Percentiles rank a stretch among this genome's conserved stretches.
These are phyloP conservation scores for Stentor coeruleus DNA, from an alignment of 73 alveolate genomes.

Conservation along the genomic window DNA sequence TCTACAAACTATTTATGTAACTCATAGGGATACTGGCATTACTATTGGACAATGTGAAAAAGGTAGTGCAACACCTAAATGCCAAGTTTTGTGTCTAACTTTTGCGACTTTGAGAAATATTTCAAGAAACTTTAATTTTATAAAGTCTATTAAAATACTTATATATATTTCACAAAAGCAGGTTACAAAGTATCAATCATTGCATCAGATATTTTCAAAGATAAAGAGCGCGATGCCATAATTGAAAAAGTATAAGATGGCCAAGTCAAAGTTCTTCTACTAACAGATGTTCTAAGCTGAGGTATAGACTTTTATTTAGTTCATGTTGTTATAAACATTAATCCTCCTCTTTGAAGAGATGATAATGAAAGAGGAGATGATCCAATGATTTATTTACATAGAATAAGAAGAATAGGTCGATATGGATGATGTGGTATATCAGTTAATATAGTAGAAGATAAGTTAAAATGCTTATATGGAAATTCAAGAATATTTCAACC, in stretches of 20 bases:
- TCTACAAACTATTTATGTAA: slow-evolving; percentile 51
- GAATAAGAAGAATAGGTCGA: slow-evolving; percentile 57
- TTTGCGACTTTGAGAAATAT: neutral
- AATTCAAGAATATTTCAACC: neutral
- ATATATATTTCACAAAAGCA: slow-evolving; percentile 26
- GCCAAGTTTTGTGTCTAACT: slow-evolving; percentile 7
- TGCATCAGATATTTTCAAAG: slow-evolving; percentile 51
- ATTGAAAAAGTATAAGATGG: slow-evolving; percentile 50
- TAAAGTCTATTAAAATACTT: neutral
- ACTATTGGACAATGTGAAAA: too few species aligned
- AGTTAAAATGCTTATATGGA: neutral
- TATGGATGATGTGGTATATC: slow-evolving; percentile 57
- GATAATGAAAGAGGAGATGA: neutral
- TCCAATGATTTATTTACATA: slow-evolving; percentile 35
- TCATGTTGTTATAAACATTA: slow-evolving; percentile 60
- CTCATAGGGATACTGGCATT: slow-evolving; percentile 44
- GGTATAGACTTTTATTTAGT: slow-evolving; percentile 60
- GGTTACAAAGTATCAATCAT: slow-evolving; percentile 39
- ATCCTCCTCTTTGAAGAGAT: slow-evolving; percentile 40
- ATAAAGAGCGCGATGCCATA: slow-evolving; percentile 52
- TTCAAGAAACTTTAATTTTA: neutral
- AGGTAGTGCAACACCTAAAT: too few species aligned
- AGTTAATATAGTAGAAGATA: slow-evolving; percentile 36
- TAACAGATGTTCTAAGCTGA: slow-evolving; percentile 62
- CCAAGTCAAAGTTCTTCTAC: slow-evolving; percentile 42